Evolutionary conservation across 139 green algal species (phyloP), one percentile per base, ranked within the genome.

Genomic region (Chlorella vulgaris): DNA sequence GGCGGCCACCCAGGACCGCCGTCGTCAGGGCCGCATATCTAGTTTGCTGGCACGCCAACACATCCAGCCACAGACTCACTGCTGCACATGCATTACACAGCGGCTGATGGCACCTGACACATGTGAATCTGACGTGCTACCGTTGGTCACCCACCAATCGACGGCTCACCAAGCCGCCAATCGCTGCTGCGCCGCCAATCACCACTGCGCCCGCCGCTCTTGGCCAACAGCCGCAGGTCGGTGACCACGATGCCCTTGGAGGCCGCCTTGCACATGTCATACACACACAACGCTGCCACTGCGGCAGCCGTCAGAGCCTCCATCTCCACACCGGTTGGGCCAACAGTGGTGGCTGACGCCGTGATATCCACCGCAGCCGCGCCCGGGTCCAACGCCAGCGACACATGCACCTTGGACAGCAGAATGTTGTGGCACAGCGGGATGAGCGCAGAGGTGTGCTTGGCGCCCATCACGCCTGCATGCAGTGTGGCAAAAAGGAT

Each of bases 241-340:
- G 66, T 90, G 40, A 99, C 94, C 3, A 84, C 69, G 19, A 95
- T 94, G 38, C 86, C 89, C 80, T 95, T 96, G 43, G 74, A 89
- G 28, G 94, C 89, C 7, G 90, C 96, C 84, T 99, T 99, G 83
- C 89, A 95, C 96, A 99, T 99, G 90, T 99, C 96, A 76, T 99
- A 99, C 70, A 99, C 93, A 7, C 93, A 98, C 33, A 99, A 77
- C 26, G 89, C 91, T n/a, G 94, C 91, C 28, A 97, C 91, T 6
- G 86, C 71, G 0, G 87, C 94, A 3, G 93, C 97, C 15, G 92
- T 97, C 29, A 99, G 80, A 24, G 96, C 96, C 84, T 99, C 96
- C 96, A 99, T 99, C 88, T 99, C 96, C 31, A 99, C 96, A 10
- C 96, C 95, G 40, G 94, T 97, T 39, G 87, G 78, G 21, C 91